Evolutionary conservation across 1,284 basidiomycete genomes (phyloP).

Genomic region (Pseudozyma thailandica): DNA sequence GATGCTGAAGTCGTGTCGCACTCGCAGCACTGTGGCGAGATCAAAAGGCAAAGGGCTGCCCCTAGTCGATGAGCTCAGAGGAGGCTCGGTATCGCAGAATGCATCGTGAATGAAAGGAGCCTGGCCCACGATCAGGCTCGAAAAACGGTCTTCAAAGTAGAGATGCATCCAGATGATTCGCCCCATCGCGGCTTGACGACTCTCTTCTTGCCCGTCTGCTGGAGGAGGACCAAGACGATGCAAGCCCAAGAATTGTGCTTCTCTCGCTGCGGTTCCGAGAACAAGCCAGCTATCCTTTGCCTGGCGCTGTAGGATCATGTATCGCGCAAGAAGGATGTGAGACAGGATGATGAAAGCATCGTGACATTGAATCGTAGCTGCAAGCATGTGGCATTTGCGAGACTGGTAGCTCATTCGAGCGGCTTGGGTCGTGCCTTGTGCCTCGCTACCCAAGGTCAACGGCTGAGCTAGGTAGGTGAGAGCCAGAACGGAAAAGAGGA

Average conservation of each 20-base stretch:
- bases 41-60: not conserved
- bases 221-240: constrained; percentile 18
- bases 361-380: constrained; percentile 16
- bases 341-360: constrained; percentile 20
- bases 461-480: constrained; percentile 18
- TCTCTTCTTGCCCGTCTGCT: constrained; percentile 4
- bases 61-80: not conserved
- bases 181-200: constrained; percentile 3
- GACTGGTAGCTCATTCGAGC: constrained; percentile 10
- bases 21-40: constrained; percentile 1
- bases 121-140: constrained; percentile 22
- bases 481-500: constrained; percentile 15
- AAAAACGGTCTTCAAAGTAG: constrained; percentile 16
- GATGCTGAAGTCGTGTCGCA: constrained; percentile 12
- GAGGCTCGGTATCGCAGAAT: constrained; percentile 14
- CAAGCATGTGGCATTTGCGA: constrained; percentile 13
- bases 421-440: constrained; percentile 6
- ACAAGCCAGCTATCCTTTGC: constrained; percentile 29
- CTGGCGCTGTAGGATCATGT: constrained; percentile 24
- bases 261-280: constrained; percentile 7
- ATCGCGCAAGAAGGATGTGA: constrained; percentile 14
- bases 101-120: constrained; percentile 22
- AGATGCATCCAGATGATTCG: constrained; percentile 21
- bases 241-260: constrained; percentile 21
- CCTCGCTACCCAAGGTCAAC: constrained; percentile 7